Conservation (phyloP, 371 early-diverging fungal species). For the Dichotomocladium elegans region DNA sequence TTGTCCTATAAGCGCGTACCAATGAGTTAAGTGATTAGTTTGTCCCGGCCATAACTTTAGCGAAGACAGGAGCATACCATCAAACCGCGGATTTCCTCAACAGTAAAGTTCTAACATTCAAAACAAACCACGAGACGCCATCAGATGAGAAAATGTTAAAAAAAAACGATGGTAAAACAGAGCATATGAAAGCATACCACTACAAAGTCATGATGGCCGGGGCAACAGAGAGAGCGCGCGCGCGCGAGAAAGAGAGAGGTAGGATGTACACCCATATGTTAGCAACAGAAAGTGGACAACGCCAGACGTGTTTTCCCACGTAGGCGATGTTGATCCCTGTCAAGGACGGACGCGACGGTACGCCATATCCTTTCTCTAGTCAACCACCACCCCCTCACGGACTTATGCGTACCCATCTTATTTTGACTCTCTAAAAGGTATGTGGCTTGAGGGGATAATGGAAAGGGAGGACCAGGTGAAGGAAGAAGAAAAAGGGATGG, state of each 20-base stretch:
- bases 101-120: constrained; percentile 10
- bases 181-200: not conserved
- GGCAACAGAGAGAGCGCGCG: not conserved
- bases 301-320: not conserved
- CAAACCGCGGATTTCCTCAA: constrained; percentile 17
- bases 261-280: not conserved
- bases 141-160: no score
- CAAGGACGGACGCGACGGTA: no score
- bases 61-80: constrained; percentile 4
- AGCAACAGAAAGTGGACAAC: no score
- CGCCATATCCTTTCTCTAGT: not conserved
- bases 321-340: not conserved
- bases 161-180: no score
- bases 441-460: not conserved
- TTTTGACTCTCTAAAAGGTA: not conserved
- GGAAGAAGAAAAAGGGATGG: not conserved
- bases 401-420: not conserved
- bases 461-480: not conserved
- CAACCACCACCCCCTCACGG: no score
- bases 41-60: not conserved
- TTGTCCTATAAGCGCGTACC: constrained; percentile 10
- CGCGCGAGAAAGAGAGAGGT: not conserved
- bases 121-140: not conserved
- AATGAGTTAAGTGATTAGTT: not conserved
- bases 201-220: not conserved